These are phyloP conservation scores for Nannochloropsis oceanica DNA, from an alignment of 108 stramenopile genomes.

Conservation along the genomic window DNA sequence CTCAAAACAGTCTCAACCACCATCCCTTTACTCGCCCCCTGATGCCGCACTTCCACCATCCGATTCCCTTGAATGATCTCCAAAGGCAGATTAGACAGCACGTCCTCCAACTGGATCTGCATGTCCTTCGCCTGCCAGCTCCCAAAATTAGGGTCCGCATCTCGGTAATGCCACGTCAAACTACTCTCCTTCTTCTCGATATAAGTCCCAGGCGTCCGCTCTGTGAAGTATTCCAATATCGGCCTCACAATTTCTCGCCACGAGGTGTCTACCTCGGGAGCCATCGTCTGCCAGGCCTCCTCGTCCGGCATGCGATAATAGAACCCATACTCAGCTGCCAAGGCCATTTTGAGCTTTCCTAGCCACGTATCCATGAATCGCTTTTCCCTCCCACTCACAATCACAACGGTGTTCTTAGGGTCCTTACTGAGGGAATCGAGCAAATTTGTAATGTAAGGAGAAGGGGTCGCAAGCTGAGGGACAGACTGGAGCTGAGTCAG, in stretches of 20 bases:
- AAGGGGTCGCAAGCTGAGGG: constrained; percentile 25
- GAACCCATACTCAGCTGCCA: constrained; percentile 32
- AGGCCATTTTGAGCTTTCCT: constrained; percentile 21
- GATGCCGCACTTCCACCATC: constrained; percentile 32
- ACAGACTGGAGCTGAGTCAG: constrained; percentile 27
- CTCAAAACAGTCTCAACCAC: constrained; percentile 19
- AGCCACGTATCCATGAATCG: constrained; percentile 32
- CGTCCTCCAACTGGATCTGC: constrained; percentile 35
- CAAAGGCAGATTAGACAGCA: constrained; percentile 23
- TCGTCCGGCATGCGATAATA: constrained; percentile 30
- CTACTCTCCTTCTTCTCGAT: constrained; percentile 33
- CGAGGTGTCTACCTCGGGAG: constrained; percentile 19
- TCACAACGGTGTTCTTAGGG: constrained; percentile 15
- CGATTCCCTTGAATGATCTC: constrained; percentile 34
- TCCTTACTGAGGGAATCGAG: constrained; percentile 14
- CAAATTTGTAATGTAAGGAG: constrained; percentile 5
- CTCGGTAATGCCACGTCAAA: constrained; percentile 32
- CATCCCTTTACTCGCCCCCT: constrained; percentile 28
- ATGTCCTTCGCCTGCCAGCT: constrained; percentile 33
- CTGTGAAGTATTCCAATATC: constrained; percentile 31
- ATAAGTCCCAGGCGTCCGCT: constrained; percentile 32
- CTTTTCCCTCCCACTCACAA: constrained; percentile 18
- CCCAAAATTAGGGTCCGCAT: background rate
- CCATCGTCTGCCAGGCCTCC: constrained; percentile 19
- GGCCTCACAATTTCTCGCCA: constrained; percentile 29